Percentiles rank a stretch among this genome's conserved stretches.
These are phyloP conservation scores for Microcyclospora pomicola DNA, from an alignment of 2,329 filamentous ascomycete genomes.

Conservation along the genomic window DNA sequence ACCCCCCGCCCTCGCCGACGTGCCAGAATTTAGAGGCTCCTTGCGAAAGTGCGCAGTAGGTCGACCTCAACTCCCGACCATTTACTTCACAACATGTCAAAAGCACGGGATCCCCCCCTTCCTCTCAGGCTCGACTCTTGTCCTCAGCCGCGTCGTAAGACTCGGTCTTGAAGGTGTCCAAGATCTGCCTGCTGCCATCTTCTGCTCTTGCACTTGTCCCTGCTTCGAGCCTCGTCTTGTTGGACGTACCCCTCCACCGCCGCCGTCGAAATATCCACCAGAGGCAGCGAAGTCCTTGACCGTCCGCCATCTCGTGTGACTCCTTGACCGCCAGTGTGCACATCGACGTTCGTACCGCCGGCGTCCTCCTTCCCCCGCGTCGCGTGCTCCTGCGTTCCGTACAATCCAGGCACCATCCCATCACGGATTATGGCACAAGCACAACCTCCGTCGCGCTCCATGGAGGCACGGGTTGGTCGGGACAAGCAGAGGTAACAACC, in stretches of 20 bases:
- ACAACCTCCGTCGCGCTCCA: conserved; percentile 28
- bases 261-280: too few relatives aligned
- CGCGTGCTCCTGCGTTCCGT: too few relatives aligned
- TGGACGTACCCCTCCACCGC: too few relatives aligned
- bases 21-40: neutral
- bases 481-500: conserved; percentile 51
- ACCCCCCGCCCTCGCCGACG: too few relatives aligned
- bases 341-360: too few relatives aligned
- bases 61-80: conserved; percentile 1
- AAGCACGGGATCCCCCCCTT: conserved; percentile 20
- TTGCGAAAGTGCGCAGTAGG: conserved; percentile 1
- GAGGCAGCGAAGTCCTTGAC: too few relatives aligned
- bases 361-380: too few relatives aligned
- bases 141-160: conserved; percentile 36
- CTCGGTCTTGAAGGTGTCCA: conserved; percentile 30
- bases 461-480: conserved; percentile 60
- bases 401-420: too few relatives aligned
- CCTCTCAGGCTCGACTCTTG: conserved; percentile 29
- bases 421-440: conserved; percentile 29
- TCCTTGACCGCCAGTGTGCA: too few relatives aligned
- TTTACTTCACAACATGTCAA: conserved; percentile 14
- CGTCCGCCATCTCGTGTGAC: too few relatives aligned
- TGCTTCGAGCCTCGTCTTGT: too few relatives aligned
- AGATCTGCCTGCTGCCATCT: conserved; percentile 18
- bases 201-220: neutral